phyloP scores from a whole-genome alignment of 169 alveolate species.

The Cryptosporidium felis region DNA sequence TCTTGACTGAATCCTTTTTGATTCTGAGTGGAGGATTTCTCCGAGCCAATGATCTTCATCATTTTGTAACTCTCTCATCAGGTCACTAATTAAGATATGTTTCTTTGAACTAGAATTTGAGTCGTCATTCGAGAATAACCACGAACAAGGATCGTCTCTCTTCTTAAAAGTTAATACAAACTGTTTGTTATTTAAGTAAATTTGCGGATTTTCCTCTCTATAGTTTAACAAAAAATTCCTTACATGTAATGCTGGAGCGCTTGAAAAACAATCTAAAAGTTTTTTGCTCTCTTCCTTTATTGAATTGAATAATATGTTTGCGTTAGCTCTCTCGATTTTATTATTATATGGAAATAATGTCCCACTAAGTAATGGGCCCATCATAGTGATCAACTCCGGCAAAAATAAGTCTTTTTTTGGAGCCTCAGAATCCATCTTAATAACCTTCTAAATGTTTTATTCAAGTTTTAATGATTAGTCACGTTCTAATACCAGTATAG shows the following conservation, averaged over 20 bases:
- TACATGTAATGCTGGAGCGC: conserved; percentile 19
- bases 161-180: conserved; percentile 26
- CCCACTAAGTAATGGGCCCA: conserved; percentile 67
- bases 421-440: background rate
- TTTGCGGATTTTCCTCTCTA: conserved; percentile 38
- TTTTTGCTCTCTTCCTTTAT: conserved; percentile 25
- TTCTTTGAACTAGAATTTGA: background rate
- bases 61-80: conserved; percentile 25
- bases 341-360: conserved; percentile 58
- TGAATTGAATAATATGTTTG: conserved; percentile 25
- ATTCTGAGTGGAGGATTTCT: conserved; percentile 35
- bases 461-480: too few species aligned
- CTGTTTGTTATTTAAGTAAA: conserved; percentile 42
- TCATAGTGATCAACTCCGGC: conserved; percentile 48
- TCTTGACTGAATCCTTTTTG: conserved; percentile 45
- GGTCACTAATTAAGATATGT: conserved; percentile 24
- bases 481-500: too few species aligned
- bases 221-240: conserved; percentile 15
- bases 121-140: background rate
- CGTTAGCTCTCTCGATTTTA: conserved; percentile 12
- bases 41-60: conserved; percentile 60
- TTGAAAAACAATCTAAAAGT: conserved; percentile 33
- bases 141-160: conserved; percentile 56
- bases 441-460: too few species aligned
- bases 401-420: conserved; percentile 20